Percentiles rank a stretch among this genome's conserved stretches.
Conservation (phyloP, 169 alveolate genomes). For the Babesia ovata region DNA sequence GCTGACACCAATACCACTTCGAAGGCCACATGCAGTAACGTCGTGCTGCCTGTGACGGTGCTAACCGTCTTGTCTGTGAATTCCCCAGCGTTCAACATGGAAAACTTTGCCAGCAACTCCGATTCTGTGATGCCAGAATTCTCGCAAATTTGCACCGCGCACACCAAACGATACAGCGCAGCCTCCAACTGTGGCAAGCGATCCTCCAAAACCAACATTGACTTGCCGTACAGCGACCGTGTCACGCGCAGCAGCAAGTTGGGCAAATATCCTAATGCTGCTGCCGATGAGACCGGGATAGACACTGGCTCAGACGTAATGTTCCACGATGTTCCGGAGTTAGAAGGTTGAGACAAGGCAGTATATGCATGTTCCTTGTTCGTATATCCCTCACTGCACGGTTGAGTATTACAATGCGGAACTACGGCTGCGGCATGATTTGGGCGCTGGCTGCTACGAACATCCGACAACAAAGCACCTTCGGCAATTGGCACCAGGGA, state of each 20-base stretch:
- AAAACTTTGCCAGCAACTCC: neutral
- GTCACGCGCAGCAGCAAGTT: neutral
- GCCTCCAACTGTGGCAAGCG: conserved; percentile 14
- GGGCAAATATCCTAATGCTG: neutral
- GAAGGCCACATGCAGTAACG: neutral
- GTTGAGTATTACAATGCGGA: too few species aligned
- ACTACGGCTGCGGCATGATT: too few species aligned
- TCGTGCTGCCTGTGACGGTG: neutral
- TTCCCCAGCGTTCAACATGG: too few species aligned
- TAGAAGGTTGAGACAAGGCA: too few species aligned
- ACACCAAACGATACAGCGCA: conserved; percentile 8
- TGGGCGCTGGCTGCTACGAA: too few species aligned
- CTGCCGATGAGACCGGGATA: neutral
- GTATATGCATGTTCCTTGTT: too few species aligned
- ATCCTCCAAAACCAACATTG: neutral
- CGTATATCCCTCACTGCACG: too few species aligned
- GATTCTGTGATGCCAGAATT: conserved; percentile 26
- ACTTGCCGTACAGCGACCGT: neutral
- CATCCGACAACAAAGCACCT: too few species aligned
- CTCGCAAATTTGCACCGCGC: conserved; percentile 23
- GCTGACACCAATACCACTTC: conserved; percentile 25
- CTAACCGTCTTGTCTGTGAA: too few species aligned
- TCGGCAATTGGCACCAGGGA: neutral
- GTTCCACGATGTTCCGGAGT: too few species aligned
- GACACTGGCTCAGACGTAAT: too few species aligned